These are phyloP conservation scores for Aspergillus campestris DNA, from an alignment of 495 filamentous ascomycete species.

Conservation along the genomic window DNA sequence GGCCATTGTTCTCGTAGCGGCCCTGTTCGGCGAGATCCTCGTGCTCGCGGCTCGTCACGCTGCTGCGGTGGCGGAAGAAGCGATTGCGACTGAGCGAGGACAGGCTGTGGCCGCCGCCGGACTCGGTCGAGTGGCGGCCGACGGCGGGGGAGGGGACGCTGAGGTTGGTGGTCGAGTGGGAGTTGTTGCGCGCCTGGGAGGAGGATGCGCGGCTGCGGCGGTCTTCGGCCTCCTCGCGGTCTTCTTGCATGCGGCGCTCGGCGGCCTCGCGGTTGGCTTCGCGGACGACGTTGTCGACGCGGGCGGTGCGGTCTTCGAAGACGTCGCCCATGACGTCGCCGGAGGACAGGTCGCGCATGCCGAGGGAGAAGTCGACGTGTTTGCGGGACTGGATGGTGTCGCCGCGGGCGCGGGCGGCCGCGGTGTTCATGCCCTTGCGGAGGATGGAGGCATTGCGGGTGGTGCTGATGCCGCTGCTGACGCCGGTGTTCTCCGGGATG, in stretches of 20 bases:
- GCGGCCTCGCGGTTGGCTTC: constrained; percentile 32
- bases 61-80: constrained; percentile 31
- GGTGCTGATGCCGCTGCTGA: constrained; percentile 14
- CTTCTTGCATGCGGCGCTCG: constrained; percentile 40
- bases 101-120: constrained; percentile 22
- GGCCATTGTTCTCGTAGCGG: constrained; percentile 6
- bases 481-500: constrained; percentile 22
- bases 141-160: constrained; percentile 12
- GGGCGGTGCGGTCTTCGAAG: constrained; percentile 44
- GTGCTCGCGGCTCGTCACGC: constrained; percentile 15
- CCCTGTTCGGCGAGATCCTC: constrained; percentile 31
- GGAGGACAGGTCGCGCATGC: constrained; percentile 52
- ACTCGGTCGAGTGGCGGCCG: constrained; percentile 27
- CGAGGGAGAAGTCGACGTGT: constrained; percentile 69
- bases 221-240: constrained; percentile 31
- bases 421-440: constrained; percentile 38
- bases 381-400: constrained; percentile 50
- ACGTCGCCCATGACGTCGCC: constrained; percentile 62
- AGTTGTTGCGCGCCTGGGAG: constrained; percentile 16
- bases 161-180: constrained; percentile 11
- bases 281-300: constrained; percentile 31
- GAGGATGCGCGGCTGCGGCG: constrained; percentile 22
- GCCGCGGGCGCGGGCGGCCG: constrained; percentile 41
- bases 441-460: constrained; percentile 44
- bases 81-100: constrained; percentile 26